Base-by-base conservation (phyloP, 1,284 basidiomycete species). In the Rhodotorula glutinis region DNA sequence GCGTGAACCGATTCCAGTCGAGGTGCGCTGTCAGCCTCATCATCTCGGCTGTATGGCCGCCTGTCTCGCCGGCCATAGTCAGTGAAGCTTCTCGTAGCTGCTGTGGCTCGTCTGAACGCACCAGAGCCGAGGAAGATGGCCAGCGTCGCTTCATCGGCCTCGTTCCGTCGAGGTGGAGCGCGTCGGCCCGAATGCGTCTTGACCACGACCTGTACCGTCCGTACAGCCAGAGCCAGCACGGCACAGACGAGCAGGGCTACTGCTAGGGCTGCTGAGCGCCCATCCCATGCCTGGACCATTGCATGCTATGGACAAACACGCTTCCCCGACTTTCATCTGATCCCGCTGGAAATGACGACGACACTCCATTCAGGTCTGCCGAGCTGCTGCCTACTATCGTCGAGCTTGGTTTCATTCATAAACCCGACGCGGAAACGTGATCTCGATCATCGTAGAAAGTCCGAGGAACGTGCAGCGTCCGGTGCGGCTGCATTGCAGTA, bases 21-120 rank as follows among this genome's bases (percentile, higher is more conserved):
- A 98, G 80, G 9, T 87, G 81, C 3, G 87, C 87, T n/a, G 91
- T 73, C 25, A 98, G 82, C 38, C 84, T 82, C 60, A 95, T 79
- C 67, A 90, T 88, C 82, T 99, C 96, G 70, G 86, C 87, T 10
- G 94, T 97, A 79, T 98, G 96, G 0, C 96, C 96, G 40, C 96
- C 95, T 94, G 73, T 38, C 33, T 38, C 33, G 5, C 33, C 14
- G 47, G 16, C n/a, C 25, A 8, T 2, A 17, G 14, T 23, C 11
- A 16, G 14, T 21, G 38, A 1, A 0, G 25, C 46, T 59, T 7
- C 44, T 49, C 14, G 11, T 0, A 27, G n/a, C n/a, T 51, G n/a
- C 47, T 51, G 23, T 10, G 11, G 1, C 49, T n/a, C n/a, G 54
- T 21, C 63, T 47, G 38, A 25, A 75, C 79, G 62, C 52, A 84